Conservation (phyloP, 257 asterid genomes). For the Rehmannia glutinosa region DNA sequence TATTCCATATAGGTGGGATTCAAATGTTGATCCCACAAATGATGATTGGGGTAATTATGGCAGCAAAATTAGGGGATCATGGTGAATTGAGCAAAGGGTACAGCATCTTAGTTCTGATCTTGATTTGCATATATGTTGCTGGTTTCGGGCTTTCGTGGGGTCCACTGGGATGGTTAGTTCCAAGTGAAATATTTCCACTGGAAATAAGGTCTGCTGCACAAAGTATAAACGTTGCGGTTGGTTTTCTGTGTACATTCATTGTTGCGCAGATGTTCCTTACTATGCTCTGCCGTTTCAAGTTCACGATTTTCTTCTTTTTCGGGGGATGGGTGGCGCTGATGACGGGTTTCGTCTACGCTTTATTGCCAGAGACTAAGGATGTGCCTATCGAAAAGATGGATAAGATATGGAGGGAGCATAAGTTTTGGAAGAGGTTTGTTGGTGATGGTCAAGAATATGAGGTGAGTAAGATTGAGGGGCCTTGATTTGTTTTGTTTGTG, state of each 20-base stretch:
- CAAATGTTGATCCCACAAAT: slow-evolving; percentile 20
- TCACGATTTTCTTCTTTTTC: slow-evolving; percentile 31
- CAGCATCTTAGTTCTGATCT: not conserved
- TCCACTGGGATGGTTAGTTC: slow-evolving; percentile 30
- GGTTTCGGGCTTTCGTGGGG: slow-evolving; percentile 37
- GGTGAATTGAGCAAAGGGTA: slow-evolving; percentile 19
- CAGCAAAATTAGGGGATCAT: slow-evolving; percentile 22
- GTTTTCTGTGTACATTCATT: slow-evolving; percentile 16
- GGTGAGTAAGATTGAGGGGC: too few species aligned
- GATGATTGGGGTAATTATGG: slow-evolving; percentile 24
- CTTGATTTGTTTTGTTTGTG: too few species aligned
- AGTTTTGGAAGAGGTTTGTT: slow-evolving; percentile 24
- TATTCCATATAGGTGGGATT: slow-evolving; percentile 16
- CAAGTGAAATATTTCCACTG: slow-evolving; percentile 32
- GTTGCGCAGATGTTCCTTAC: slow-evolving; percentile 25
- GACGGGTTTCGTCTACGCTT: slow-evolving; percentile 23
- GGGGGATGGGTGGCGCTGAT: slow-evolving; percentile 32
- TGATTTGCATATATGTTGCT: slow-evolving; percentile 25
- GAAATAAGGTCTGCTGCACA: slow-evolving; percentile 37
- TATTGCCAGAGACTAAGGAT: slow-evolving; percentile 35
- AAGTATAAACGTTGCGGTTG: slow-evolving; percentile 26
- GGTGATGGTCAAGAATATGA: not conserved
- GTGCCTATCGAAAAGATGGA: slow-evolving; percentile 35
- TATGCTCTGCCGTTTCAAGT: slow-evolving; percentile 23
- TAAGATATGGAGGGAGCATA: slow-evolving; percentile 27